Evolutionary conservation across 495 filamentous ascomycete genomes (phyloP), one percentile per base, ranked within the genome.

Genomic region (Penicillium paxilli): DNA sequence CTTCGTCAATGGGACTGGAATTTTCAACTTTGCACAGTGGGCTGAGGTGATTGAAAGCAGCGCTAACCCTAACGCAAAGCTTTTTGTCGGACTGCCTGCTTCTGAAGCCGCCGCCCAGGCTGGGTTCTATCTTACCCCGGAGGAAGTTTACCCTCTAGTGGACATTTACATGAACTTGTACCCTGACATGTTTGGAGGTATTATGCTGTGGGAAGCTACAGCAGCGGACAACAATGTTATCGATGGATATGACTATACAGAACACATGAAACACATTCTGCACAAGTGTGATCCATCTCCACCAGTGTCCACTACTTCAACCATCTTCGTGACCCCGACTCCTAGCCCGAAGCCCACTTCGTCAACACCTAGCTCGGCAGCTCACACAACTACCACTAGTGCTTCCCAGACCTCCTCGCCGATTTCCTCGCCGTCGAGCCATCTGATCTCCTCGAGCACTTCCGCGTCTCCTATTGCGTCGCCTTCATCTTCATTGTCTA

Each of bases 161-260:
- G 49, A 69, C 1, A 67, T 72, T 30, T 85, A 81, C 60, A 74
- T 80, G 56, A 69, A 58, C 19, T 57, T 69, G n/a, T 78, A 79
- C 52, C 69, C 78, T 1, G 44, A 71, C 4, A 73, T 69, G 5
- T 90, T 91, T 54, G 87, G 86, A 47, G 88, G 88, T 66, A 74
- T 90, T 14, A 86, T 88, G 80, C 58, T 91, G 8, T 91, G 85
- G 84, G 88, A 90, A 35, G 87, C 87, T 5, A 84, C 83, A 0
- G 69, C 71, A 2, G 75, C 78, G 1, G 64, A 76, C 1, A 67
- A 72, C 14, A 85, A 87, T 50, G 37, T 63, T 21, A 72, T 72
- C 32, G 59, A 75, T 33, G 73, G 71, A 4, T 54, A 65, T 14
- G 73, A 70, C 30, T 87, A 70, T 49, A 68, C 66, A 10, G 62